Evolutionary conservation across 2,329 filamentous ascomycete genomes (phyloP), one percentile per base, ranked within the genome.

Genomic region (Cercospora janseana): DNA sequence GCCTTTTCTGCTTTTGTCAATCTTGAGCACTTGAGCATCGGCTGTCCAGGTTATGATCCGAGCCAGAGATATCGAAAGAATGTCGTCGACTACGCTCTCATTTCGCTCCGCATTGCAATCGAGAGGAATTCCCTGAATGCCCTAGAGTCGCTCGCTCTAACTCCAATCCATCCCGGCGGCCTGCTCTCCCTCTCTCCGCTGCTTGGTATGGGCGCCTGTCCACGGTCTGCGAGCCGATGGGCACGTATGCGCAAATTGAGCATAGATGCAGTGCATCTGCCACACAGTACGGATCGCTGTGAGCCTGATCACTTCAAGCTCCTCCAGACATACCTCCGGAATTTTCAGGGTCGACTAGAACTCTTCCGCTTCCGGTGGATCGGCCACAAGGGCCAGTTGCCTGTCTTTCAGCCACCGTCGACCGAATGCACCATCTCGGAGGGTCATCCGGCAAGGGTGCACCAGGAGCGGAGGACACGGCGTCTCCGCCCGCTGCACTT

Each of bases 21-120:
- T 60, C 74, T 95, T 61, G 76, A 80, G 37, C 87, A 92, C 66
- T 75, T 95, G 52, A 85, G 80, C 41, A 79, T 95, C 64, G 83
- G 81, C 54, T 93, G 88, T 60, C 87, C 87, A 4, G 85, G 82
- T 28, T 86, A 90, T 67, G 75, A 83, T 52, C 73, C 77, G 6
- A 55, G 65, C 28, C 83, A 88, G 66, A 77, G 85, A 35, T 88
- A 90, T 65, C 80, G 88, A 28, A 80, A 88, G 40, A 84, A 83
- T 67, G 82, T 85, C 41, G 87, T 95, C 52, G 90, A 95, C 75
- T 95, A 93, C 65, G 88, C 88, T 3, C 81, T 95, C 54, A 89
- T 94, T 66, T 93, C 88, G 57, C 72, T 95, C 48, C 85, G 89
- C 57, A 89, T 95, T 57, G 86, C 90, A 9, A 72, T 94, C 23